A percentile compares a stretch with the other conserved stretches of the same genome.
These are phyloP conservation scores for Hericium erinaceus DNA, from an alignment of 768 basidiomycete species.

Conservation along the genomic window DNA sequence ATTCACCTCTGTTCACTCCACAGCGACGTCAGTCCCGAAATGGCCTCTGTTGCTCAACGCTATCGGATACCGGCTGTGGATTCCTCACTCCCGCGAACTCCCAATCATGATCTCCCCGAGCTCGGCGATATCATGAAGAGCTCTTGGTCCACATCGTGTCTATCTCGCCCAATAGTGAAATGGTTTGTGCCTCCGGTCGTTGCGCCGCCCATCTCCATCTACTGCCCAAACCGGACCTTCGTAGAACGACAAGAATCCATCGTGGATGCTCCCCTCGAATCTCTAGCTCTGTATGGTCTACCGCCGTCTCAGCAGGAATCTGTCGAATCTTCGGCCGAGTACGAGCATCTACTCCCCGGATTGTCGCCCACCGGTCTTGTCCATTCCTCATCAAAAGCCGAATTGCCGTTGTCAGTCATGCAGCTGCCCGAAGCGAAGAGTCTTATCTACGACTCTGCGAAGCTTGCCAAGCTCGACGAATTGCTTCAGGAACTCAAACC, in stretches of 20 bases:
- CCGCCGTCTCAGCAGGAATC: conserved; percentile 58
- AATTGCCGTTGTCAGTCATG: conserved; percentile 77
- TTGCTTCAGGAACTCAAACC: conserved; percentile 89
- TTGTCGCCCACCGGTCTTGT: conserved; percentile 63
- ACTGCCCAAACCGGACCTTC: conserved; percentile 72
- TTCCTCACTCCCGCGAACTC: too few relatives aligned
- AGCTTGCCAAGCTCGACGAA: conserved; percentile 82
- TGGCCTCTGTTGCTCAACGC: too few relatives aligned
- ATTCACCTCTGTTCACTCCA: too few relatives aligned
- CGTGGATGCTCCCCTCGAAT: conserved; percentile 63
- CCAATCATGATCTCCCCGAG: too few relatives aligned
- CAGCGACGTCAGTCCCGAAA: too few relatives aligned
- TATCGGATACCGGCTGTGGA: too few relatives aligned
- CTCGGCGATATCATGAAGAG: conserved; percentile 39
- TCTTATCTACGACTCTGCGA: conserved; percentile 92
- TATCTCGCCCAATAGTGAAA: conserved; percentile 70
- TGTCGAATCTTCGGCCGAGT: conserved; percentile 36
- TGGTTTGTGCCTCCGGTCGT: conserved; percentile 83
- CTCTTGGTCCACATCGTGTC: conserved; percentile 66
- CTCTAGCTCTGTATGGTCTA: conserved; percentile 77
- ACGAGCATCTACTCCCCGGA: conserved; percentile 44
- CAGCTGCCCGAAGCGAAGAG: conserved; percentile 92
- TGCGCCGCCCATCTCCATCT: conserved; percentile 72
- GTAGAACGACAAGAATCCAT: conserved; percentile 55
- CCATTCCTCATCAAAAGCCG: conserved; percentile 52